A percentile compares a stretch with the other conserved stretches of the same genome.
phyloP scores from a whole-genome alignment of 768 basidiomycete genomes.

The Xerocomus brunneocitrinus region DNA sequence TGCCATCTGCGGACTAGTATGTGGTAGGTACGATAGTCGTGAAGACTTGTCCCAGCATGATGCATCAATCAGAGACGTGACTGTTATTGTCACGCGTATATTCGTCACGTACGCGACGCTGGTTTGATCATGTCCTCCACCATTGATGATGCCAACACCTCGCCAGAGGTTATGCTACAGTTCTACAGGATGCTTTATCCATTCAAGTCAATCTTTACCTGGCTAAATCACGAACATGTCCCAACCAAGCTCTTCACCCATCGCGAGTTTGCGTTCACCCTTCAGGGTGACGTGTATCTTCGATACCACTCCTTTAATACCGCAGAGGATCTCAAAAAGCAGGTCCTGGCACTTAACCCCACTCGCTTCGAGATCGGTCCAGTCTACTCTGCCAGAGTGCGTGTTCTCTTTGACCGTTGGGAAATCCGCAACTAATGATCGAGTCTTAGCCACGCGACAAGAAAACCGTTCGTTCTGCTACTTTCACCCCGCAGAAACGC shows the following conservation, averaged over 20 bases:
- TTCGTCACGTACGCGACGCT: conserved; percentile 12
- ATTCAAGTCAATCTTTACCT: conserved; percentile 88
- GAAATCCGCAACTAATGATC: not conserved
- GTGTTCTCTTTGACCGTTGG: conserved; percentile 27
- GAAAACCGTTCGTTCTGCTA: conserved; percentile 68
- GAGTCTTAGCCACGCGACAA: conserved; percentile 74
- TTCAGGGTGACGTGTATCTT: conserved; percentile 85
- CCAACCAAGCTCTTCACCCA: conserved; percentile 82
- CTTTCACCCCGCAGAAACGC: conserved; percentile 70
- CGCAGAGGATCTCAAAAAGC: conserved; percentile 87
- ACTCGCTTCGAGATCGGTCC: conserved; percentile 97
- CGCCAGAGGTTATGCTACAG: conserved; percentile 62
- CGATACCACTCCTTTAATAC: conserved; percentile 90
- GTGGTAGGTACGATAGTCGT: too few species aligned
- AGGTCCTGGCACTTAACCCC: conserved; percentile 80
- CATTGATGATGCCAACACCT: conserved; percentile 25
- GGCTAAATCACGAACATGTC: conserved; percentile 89
- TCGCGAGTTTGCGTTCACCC: conserved; percentile 94
- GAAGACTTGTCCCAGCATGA: too few species aligned
- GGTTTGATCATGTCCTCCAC: conserved; percentile 8
- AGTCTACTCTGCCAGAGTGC: conserved; percentile 79
- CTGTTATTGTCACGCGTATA: conserved; percentile 10
- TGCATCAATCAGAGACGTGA: conserved; percentile 24
- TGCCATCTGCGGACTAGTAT: too few species aligned
- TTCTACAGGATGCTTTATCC: conserved; percentile 94